Evolutionary conservation across 345 rosid genomes (phyloP), one percentile per base, ranked within the genome.

Genomic region (Gossypium anomalum): DNA sequence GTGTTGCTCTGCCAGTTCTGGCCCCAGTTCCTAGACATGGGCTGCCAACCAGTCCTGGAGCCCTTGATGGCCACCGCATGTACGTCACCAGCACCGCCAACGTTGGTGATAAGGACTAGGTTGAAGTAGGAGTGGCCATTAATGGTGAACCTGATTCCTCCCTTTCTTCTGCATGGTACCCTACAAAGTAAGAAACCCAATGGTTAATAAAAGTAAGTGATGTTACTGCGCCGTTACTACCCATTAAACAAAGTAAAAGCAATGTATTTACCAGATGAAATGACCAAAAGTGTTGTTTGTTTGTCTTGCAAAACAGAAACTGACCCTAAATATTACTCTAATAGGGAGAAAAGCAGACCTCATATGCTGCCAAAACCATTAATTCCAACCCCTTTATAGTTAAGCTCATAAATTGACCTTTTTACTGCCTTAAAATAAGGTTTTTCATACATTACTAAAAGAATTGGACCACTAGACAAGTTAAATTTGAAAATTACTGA

Each of bases 21-120:
- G 72, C 96, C 96, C 96, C 96, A 91, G 84, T 91, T 91, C 17
- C 96, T 84, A 2, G 96, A 87, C 96, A 91, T 89, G 0, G 89
- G 53, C 78, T 89, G 93, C 96, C 96, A 91, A 4, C 93, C 90
- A 2, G 92, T 89, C 72, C 82, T 85, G 2, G 93, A 87, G 0
- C 96, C 96, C 74, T 90, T 90, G 67, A 89, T 73, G 55, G 83
- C 52, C 63, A 44, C 96, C 0, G 93, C 70, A 75, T 86, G 90
- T 10, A 89, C 93, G 61, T 90, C 96, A 12, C 96, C 96, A 9
- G 96, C 96, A 47, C 92, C 96, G 57, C 96, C 96, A 0, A 90
- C 96, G 83, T 90, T 90, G 13, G 96, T 90, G 56, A 90, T 89
- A 13, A 90, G 83, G 38, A 90, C 88, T 1, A 90, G 79, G 83